phyloP scores from a whole-genome alignment of 306 rosid genomes.

The Mimosa pudica region DNA sequence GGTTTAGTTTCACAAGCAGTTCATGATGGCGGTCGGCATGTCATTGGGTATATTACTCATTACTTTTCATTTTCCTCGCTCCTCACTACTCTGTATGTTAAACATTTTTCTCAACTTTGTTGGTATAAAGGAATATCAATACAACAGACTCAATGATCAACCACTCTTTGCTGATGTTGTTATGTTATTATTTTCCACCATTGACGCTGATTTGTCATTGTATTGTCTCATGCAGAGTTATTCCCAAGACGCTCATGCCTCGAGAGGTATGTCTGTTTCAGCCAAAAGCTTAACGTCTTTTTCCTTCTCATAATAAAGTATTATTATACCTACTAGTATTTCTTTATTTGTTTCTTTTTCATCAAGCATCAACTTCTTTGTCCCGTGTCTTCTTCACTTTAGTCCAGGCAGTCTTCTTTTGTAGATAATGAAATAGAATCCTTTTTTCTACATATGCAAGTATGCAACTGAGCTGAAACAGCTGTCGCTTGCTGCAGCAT shows the following conservation, averaged over 20 bases:
- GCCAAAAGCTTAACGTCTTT: slow-evolving; percentile 55
- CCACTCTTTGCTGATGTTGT: slow-evolving; percentile 28
- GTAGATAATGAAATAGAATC: neutral
- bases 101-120: slow-evolving; percentile 6
- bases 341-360: slow-evolving; percentile 30
- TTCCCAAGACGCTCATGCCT: slow-evolving; percentile 99
- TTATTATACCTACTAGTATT: slow-evolving; percentile 7
- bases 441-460: neutral
- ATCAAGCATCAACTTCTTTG: too few relatives aligned
- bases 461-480: neutral
- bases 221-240: slow-evolving; percentile 86
- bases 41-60: slow-evolving; percentile 64
- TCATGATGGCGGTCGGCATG: slow-evolving; percentile 98
- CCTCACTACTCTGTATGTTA: neutral
- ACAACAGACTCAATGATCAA: slow-evolving; percentile 38
- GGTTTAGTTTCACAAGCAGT: slow-evolving; percentile 99
- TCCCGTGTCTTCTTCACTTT: slow-evolving; percentile 35
- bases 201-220: slow-evolving; percentile 64
- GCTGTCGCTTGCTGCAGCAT: neutral
- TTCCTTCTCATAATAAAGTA: slow-evolving; percentile 34
- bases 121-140: slow-evolving; percentile 38
- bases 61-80: neutral
- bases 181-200: slow-evolving; percentile 38
- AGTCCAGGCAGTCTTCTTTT: slow-evolving; percentile 1
- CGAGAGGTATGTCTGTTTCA: slow-evolving; percentile 86